phyloP scores from a whole-genome alignment of 768 basidiomycete species.

The Tricholoma hemisulphureum region DNA sequence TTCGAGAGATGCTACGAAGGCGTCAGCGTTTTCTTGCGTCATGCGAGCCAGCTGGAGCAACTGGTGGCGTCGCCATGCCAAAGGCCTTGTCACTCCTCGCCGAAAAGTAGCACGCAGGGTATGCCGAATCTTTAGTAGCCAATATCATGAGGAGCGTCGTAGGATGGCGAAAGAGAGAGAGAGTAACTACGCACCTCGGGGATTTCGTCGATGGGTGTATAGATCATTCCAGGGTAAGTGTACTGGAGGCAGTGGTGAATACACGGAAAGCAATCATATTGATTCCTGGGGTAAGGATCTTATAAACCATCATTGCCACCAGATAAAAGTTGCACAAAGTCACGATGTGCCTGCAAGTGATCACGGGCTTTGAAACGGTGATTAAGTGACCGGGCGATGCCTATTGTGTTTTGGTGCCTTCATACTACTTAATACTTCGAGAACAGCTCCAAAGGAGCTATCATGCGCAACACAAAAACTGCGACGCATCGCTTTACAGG shows the following conservation, averaged over 20 bases:
- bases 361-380: too few species aligned
- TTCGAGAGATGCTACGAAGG: conserved; percentile 45
- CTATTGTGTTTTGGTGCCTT: too few species aligned
- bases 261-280: too few species aligned
- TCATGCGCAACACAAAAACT: too few species aligned
- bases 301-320: too few species aligned
- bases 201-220: conserved; percentile 22
- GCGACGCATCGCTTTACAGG: too few species aligned
- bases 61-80: conserved; percentile 64
- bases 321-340: too few species aligned
- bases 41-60: conserved; percentile 60
- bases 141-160: not conserved
- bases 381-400: too few species aligned
- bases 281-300: too few species aligned
- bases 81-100: conserved; percentile 46
- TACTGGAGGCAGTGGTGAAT: not conserved
- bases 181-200: conserved; percentile 9
- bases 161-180: not conserved
- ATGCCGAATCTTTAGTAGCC: conserved; percentile 29
- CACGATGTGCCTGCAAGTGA: too few species aligned
- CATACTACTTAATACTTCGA: too few species aligned
- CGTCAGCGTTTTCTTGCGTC: conserved; percentile 59
- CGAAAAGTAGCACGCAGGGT: conserved; percentile 47
- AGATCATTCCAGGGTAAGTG: conserved; percentile 4
- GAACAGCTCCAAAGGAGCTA: too few species aligned